A percentile compares a stretch with the other conserved stretches of the same genome.
Conservation (phyloP, 176 grass and related monocot species). For the Secale cereale region DNA sequence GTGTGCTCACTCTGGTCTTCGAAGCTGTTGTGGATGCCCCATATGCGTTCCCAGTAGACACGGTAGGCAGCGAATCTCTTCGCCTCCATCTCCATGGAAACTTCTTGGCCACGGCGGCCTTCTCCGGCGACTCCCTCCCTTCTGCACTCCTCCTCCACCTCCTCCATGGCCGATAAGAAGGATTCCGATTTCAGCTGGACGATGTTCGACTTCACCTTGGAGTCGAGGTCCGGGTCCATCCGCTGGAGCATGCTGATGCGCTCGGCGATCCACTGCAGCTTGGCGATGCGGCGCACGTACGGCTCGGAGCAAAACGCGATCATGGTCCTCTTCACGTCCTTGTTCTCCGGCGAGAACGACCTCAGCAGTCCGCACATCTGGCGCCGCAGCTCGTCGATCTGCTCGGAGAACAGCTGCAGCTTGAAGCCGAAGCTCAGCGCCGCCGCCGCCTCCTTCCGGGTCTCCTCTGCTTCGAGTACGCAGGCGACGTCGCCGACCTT, state of each 20-base stretch:
- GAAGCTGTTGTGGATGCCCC: background rate
- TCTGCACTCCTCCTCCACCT: background rate
- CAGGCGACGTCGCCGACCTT: background rate
- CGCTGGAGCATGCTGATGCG: background rate
- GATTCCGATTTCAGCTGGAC: background rate
- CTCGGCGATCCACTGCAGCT: background rate
- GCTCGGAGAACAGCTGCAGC: background rate
- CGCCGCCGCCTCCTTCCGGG: background rate
- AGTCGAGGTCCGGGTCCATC: background rate
- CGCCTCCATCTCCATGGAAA: background rate
- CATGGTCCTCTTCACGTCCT: background rate
- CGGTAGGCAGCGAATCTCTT: background rate
- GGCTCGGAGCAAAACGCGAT: background rate
- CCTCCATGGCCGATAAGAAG: background rate
- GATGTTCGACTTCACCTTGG: background rate
- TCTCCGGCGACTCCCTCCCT: background rate
- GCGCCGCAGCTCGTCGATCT: background rate
- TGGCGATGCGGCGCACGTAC: background rate
- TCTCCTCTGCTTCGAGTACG: background rate
- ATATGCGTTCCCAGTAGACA: background rate
- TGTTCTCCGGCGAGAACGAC: background rate
- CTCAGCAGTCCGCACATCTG: background rate
- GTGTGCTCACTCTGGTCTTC: background rate
- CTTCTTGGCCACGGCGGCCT: background rate
- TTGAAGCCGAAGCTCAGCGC: background rate